Base-by-base conservation (phyloP, 2,329 filamentous ascomycete genomes). In the Alternaria sp. region DNA sequence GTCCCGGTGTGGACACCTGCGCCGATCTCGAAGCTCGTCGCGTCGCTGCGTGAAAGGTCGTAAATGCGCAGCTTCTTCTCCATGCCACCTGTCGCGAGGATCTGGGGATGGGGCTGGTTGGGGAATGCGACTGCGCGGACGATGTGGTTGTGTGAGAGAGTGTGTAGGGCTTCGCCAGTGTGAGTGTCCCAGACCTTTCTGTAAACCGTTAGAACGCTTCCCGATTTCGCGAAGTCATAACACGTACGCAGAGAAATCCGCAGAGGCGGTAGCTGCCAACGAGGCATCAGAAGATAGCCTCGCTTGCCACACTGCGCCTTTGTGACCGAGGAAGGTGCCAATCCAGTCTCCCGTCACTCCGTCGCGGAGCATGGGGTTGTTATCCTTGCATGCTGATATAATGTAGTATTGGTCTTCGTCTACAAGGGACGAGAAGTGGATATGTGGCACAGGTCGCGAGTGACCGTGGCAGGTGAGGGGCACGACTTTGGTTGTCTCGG, bases 151-250 rank as follows among this genome's bases (percentile, higher is more conserved):
- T 99, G 95, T 75, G 94, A 89, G 36, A 99, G 86, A 4, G 92
- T 94, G 73, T 91, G 91, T 42, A 96, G 85, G 49, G 92, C 88
- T 81, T 97, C 94, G 71, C 96, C 96, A 1, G 92, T 95, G 74
- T 96, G 92, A 0, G 95, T 97, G 73, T 99, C 93, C 95, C 96
- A 99, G 53, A 99, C 90, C 79, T 96, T 97, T 49, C 93, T 96
- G 41, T 11, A 16, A 18, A 55, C 16, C 26, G 62, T 82, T 70
- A 83, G 75, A 67, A 43, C 43, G 2, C 4, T 16, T 14, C 0
- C 14, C 14, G 14, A 36, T 3, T 26, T 7, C 2, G 1, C 16
- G 4, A 20, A 11, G 3, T 24, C 1, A 7, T 14, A 3, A 3
- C 7, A 81, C 89, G 75, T 84, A 94, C 91, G 93, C 93, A 58